Evolutionary conservation across 331 rosid genomes (phyloP), one percentile per base, ranked within the genome.

Genomic region (Malus hybrid): DNA sequence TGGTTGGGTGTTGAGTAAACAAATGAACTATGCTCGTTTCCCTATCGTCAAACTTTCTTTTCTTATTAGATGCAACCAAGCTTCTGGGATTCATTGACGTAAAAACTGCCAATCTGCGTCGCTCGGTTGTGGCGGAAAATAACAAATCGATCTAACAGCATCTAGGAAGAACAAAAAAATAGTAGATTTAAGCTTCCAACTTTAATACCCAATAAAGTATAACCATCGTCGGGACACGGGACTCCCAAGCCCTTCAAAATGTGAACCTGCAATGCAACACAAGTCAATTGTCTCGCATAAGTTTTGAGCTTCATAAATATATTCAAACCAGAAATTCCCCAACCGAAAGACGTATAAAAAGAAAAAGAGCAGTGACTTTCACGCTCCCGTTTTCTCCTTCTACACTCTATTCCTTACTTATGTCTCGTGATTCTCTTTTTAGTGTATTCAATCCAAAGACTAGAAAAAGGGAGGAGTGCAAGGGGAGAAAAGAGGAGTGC

Each of bases 1-100:
- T 52, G 33, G 48, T 69, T 67, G 84, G 31, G 60, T 71, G 19
- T 63, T 44, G 56, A 34, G 76, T 62, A 24, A 78, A 62, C 64
- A 80, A 80, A 39, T 33, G 27, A 65, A 28, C 57, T 74, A 62
- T 71, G 78, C 18, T 28, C 2, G 20, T 52, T 50, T 67, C 24
- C 60, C 64, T 63, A 80, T 27, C 14, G 7, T 34, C 61, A 34
- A 46, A 67, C 57, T 27, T 68, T 61, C n/a, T 42, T 62, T 57
- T 73, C 75, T 81, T 84, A 84, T 80, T 84, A n/a, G 83, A 78
- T 78, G 71, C 87, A 80, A 65, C 88, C 91, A 78, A 78, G 77
- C 88, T 72, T 70, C 78, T 72, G 80, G 24, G 88, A 85, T 82
- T 85, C 80, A 65, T 78, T 60, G 42, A 20, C 57, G 14, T 64